These are phyloP conservation scores for Dipteronia dyeriana DNA, from an alignment of 345 rosid genomes.

Conservation along the genomic window DNA sequence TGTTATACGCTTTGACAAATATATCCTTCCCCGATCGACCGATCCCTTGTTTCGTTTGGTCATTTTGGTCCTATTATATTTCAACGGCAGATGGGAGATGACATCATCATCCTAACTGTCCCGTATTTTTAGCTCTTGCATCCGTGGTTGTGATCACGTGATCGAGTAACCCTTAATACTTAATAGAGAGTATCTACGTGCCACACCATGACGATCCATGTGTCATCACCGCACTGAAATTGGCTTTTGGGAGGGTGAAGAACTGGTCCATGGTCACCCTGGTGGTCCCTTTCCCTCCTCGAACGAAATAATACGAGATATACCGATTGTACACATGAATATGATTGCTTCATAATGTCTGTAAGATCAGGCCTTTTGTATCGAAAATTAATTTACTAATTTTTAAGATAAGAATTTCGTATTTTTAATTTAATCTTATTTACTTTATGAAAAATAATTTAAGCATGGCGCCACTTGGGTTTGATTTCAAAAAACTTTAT, in stretches of 20 bases:
- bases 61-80: not conserved
- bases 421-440: too few species aligned
- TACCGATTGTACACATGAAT: too few species aligned
- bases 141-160: not conserved
- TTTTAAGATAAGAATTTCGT: too few species aligned
- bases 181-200: too few species aligned
- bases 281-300: too few species aligned
- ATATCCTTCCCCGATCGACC: not conserved
- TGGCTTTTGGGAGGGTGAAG: not conserved
- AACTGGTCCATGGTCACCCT: not conserved
- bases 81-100: not conserved
- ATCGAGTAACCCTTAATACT: not conserved
- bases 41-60: not conserved
- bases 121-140: not conserved
- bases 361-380: too few species aligned
- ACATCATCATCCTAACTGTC: not conserved
- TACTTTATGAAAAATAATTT: too few species aligned
- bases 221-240: not conserved
- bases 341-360: too few species aligned
- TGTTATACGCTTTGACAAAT: not conserved
- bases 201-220: not conserved
- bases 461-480: too few species aligned
- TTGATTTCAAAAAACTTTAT: too few species aligned
- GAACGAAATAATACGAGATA: too few species aligned
- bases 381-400: too few species aligned